A percentile compares a stretch with the other conserved stretches of the same genome.
Evolutionary conservation across 805 yeast species (phyloP).

Genomic region (Starmerella potacharoeniae): DNA sequence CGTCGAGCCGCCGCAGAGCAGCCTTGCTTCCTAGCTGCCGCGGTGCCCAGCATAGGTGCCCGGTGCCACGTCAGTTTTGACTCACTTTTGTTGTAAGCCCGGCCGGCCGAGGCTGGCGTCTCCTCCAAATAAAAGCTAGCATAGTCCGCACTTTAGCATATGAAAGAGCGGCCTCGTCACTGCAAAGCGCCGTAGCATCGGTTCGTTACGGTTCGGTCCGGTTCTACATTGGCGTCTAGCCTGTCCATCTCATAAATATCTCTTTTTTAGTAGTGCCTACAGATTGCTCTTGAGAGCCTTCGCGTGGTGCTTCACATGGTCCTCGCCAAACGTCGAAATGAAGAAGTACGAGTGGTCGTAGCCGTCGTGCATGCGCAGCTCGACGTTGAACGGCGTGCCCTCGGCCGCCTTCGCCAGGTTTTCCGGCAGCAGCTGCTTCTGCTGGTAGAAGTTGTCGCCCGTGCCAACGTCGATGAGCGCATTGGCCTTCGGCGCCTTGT

Average conservation of each 20-base stretch:
- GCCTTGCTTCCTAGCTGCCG: neutral
- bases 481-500: constrained; percentile 42
- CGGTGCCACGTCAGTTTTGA: too few species aligned
- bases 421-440: constrained; percentile 63
- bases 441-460: constrained; percentile 58
- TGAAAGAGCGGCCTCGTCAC: too few species aligned
- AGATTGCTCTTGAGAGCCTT: constrained; percentile 27
- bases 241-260: neutral
- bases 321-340: constrained; percentile 63
- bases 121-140: too few species aligned
- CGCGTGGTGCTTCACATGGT: constrained; percentile 82
- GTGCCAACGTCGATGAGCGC: constrained; percentile 75
- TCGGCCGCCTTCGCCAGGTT: constrained; percentile 51
- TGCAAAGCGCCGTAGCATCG: too few species aligned
- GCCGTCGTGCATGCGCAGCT: constrained; percentile 57
- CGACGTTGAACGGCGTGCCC: constrained; percentile 46
- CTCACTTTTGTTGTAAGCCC: too few species aligned
- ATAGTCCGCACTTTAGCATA: too few species aligned
- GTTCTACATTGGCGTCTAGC: too few species aligned
- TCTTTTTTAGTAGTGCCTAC: neutral
- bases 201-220: too few species aligned
- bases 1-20: constrained; percentile 12
- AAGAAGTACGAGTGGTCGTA: constrained; percentile 89
- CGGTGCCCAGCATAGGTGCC: too few species aligned
- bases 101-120: too few species aligned